A percentile compares a stretch with the other conserved stretches of the same genome.
These are phyloP conservation scores for Phaseolus lunatus DNA, from an alignment of 306 rosid genomes.

Conservation along the genomic window DNA sequence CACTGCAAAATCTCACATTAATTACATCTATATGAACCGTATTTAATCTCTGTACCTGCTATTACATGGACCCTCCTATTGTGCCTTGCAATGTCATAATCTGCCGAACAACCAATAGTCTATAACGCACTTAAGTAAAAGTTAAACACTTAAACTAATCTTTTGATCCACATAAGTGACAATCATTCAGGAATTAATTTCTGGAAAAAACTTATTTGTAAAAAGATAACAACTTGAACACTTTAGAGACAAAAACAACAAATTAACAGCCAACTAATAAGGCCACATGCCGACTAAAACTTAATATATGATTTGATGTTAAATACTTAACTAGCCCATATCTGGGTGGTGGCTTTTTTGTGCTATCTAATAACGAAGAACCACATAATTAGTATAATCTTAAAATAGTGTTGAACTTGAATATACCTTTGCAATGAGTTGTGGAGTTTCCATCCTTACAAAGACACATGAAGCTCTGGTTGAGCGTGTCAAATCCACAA, in stretches of 20 bases:
- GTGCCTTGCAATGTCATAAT: constrained; percentile 57
- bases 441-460: constrained; percentile 78
- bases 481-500: constrained; percentile 74
- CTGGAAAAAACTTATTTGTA: too few relatives aligned
- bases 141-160: neutral
- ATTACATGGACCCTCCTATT: constrained; percentile 63
- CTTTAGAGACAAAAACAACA: too few relatives aligned
- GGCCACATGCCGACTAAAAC: too few relatives aligned
- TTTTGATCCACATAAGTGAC: neutral
- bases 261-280: too few relatives aligned
- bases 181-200: too few relatives aligned
- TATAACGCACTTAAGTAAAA: neutral
- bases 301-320: too few relatives aligned
- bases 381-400: neutral
- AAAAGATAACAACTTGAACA: too few relatives aligned
- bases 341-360: too few relatives aligned
- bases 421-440: constrained; percentile 78
- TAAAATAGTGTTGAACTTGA: neutral
- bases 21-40: neutral
- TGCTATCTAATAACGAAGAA: too few relatives aligned
- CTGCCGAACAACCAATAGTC: constrained; percentile 55
- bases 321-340: too few relatives aligned
- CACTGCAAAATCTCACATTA: neutral
- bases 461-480: constrained; percentile 69
- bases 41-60: constrained; percentile 67